Evolutionary conservation across 176 grass and related monocot genomes (phyloP), one percentile per base, ranked within the genome.

Genomic region (Carex pumila): DNA sequence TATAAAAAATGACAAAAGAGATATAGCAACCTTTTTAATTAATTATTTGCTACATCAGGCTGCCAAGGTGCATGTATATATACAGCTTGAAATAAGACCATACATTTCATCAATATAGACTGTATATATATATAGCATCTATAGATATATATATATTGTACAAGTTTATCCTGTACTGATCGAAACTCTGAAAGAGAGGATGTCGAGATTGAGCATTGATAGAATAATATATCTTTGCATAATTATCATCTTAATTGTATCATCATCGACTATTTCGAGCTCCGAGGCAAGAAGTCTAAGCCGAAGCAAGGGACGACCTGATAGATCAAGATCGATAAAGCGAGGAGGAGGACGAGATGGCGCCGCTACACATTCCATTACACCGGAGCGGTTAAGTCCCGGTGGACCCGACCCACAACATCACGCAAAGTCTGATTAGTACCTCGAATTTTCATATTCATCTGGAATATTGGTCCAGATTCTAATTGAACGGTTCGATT

Each of bases 321-420:
- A 73, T n/a, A 31, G 66, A 70, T 39, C 37, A 39, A 73, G 41
- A 73, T 73, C 41, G 0, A 22, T 8, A 5, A 25, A 4, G 43
- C 70, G 41, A 49, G 70, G 70, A 49, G 37, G 7, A 45, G 8
- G 45, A 49, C 17, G 11, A 72, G 43, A 25, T 3, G 41, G 17
- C 7, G 7, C 0, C 7, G 7, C 0, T 10, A 73, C 15, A 7
- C 70, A 50, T 73, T 49, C 41, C 18, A n/a, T 73, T 49, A 73
- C 12, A 73, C 70, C 70, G 1, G 41, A 73, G 70, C 70, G 41
- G 70, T 43, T 73, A 49, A 73, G 70, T 52, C 70, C 70, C 9
- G 70, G 70, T 73, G 70, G 70, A 3, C 70, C 70, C 41, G 70
- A 73, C 70, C 70, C 70, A 11, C 70, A 73, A 50, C 70, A 73